Evolutionary conservation across 1,284 basidiomycete species (phyloP).

Genomic region (Marasmius sp.): DNA sequence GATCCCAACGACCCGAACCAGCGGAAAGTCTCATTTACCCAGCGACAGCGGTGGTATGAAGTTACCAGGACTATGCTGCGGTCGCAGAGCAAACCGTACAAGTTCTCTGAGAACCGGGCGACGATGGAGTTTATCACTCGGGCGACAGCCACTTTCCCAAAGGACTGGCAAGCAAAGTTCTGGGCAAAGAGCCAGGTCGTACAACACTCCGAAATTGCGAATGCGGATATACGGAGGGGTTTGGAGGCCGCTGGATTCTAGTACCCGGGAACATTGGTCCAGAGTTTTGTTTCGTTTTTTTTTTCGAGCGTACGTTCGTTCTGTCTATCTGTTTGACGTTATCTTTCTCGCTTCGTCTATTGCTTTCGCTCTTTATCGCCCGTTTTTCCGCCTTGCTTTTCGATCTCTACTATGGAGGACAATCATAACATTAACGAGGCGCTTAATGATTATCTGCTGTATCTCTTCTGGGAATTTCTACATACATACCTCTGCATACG

Average conservation of each 20-base stretch:
- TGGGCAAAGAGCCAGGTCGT: constrained; percentile 60
- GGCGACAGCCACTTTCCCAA: constrained; percentile 27
- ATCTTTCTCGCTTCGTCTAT: background rate
- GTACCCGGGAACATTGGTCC: constrained; percentile 6
- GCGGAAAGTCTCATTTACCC: constrained; percentile 46
- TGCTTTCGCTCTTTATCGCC: background rate
- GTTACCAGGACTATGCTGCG: constrained; percentile 55
- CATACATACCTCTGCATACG: background rate
- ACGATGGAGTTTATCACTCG: constrained; percentile 52
- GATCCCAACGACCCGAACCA: constrained; percentile 5
- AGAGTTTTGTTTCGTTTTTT: too few relatives aligned
- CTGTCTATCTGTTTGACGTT: background rate
- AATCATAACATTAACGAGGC: background rate
- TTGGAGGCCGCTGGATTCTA: constrained; percentile 62
- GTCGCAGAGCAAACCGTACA: constrained; percentile 55
- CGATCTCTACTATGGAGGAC: background rate
- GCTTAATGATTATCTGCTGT: background rate
- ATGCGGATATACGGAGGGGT: constrained; percentile 62
- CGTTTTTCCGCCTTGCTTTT: background rate
- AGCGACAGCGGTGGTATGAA: constrained; percentile 58
- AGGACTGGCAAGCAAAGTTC: constrained; percentile 48
- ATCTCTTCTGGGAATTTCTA: background rate
- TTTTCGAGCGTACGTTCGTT: too few relatives aligned
- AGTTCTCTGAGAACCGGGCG: constrained; percentile 45
- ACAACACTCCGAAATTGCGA: constrained; percentile 54